phyloP scores from a whole-genome alignment of 1,284 basidiomycete species.

The Earliella scabrosa region DNA sequence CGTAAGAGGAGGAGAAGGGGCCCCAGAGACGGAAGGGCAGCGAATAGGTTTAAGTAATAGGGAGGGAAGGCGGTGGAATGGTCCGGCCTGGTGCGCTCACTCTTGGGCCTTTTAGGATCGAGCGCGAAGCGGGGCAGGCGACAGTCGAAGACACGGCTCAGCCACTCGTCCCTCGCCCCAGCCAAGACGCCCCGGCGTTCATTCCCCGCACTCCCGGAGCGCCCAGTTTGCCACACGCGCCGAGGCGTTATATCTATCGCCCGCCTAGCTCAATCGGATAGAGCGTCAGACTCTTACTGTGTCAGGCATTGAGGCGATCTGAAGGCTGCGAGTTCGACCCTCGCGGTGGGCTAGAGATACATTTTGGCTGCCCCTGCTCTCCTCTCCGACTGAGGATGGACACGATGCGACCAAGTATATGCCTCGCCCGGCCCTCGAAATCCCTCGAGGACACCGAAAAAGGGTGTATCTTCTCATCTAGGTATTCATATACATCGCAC shows the following conservation, averaged over 20 bases:
- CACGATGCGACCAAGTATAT: neutral
- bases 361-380: too few relatives aligned
- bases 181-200: too few relatives aligned
- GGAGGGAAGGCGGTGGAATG: constrained; percentile 2
- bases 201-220: too few relatives aligned
- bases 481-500: constrained; percentile 15
- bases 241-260: constrained; percentile 35
- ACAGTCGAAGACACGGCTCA: too few relatives aligned
- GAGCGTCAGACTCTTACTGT: constrained; percentile 76
- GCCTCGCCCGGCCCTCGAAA: too few relatives aligned
- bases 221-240: too few relatives aligned
- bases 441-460: too few relatives aligned
- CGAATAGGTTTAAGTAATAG: constrained; percentile 4
- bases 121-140: too few relatives aligned
- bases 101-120: neutral
- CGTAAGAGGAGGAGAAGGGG: constrained; percentile 5
- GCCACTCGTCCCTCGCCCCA: too few relatives aligned
- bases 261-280: constrained; percentile 88
- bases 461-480: too few relatives aligned
- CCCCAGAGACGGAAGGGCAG: neutral
- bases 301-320: constrained; percentile 50
- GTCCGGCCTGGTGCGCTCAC: neutral
- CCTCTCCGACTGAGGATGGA: too few relatives aligned
- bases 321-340: constrained; percentile 93
- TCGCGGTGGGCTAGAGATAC: constrained; percentile 89